Base-by-base conservation (phyloP, 208 protist genomes). In the Trypanosoma melophagium region DNA sequence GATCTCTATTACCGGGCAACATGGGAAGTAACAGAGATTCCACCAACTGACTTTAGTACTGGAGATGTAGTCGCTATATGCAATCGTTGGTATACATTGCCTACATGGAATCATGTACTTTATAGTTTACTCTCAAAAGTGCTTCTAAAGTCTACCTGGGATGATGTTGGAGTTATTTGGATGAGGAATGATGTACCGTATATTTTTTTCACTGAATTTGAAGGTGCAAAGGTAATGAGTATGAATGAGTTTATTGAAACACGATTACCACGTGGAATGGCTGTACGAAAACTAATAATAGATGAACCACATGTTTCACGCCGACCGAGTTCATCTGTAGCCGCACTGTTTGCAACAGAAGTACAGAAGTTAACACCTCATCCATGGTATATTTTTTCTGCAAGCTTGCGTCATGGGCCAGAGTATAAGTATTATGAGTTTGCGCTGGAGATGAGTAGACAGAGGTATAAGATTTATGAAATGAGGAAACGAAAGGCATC, bases 61-160 rank as follows among this genome's bases (percentile, higher is more conserved):
- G 90, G 90, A 10, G 90, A 96, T 74, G 84, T 94, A n/a, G 54
- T 96, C 41, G 71, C 79, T 28, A 73, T 96, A 50, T 89, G 86
- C 75, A 96, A 96, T 57, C 85, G 90, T 7, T 96, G 90, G 88
- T 94, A 94, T 80, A 89, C 83, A 28, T 77, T 96, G 47, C 87
- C 90, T 12, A 82, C 86, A 22, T 93, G 79, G 80, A 47, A 69
- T 42, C 90, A 96, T 45, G 62, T 80, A 35, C 16, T 85, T 40
- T 94, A 93, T 76, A 92, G 84, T 65, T 68, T 89, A 45, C 25
- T 90, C 19, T 90, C 81, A 38, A 96, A 96, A 74, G 80, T 85
- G 31, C 73, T 94, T 17, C 63, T 93, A n/a, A 96, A 94, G 76
- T 89, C 84, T 0, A 74, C 73, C 42, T 96, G 87, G 86, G 90